Conservation (phyloP, 768 basidiomycete genomes). For the Pleurotus eryngii region DNA sequence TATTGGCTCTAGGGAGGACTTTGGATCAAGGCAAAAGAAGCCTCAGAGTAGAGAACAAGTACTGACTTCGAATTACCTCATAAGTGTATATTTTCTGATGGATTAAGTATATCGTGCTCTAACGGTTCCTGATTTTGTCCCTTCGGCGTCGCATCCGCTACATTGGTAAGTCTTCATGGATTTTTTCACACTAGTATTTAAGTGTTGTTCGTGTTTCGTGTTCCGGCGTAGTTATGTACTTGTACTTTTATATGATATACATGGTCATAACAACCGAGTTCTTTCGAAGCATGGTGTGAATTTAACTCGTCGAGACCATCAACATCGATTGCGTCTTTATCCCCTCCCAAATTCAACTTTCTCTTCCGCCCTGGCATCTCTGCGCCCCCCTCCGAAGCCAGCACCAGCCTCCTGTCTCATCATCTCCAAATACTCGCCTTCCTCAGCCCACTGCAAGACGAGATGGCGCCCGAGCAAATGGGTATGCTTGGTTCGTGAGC, state of each 20-base stretch:
- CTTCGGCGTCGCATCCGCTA: neutral
- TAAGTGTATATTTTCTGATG: neutral
- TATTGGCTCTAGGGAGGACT: slow-evolving; percentile 40
- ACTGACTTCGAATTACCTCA: neutral
- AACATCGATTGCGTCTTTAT: too few species aligned
- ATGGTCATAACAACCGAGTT: too few species aligned
- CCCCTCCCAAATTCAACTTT: slow-evolving; percentile 53
- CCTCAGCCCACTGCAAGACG: slow-evolving; percentile 92
- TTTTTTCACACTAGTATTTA: too few species aligned
- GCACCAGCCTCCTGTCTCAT: slow-evolving; percentile 79
- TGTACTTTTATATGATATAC: too few species aligned
- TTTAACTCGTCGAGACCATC: too few species aligned
- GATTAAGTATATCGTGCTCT: neutral
- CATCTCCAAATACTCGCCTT: slow-evolving; percentile 73
- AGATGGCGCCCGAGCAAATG: slow-evolving; percentile 95
- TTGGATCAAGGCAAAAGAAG: slow-evolving; percentile 49
- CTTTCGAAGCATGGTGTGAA: too few species aligned
- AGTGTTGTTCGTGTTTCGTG: too few species aligned
- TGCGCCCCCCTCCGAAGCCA: slow-evolving; percentile 68
- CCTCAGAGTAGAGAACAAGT: slow-evolving; percentile 7
- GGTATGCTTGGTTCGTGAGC: too few species aligned
- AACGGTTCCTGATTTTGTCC: neutral
- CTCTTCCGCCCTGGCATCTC: slow-evolving; percentile 72
- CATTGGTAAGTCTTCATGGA: neutral
- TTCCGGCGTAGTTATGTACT: too few species aligned